phyloP scores from a whole-genome alignment of 2,329 filamentous ascomycete species.

The Tolypocladium album region DNA sequence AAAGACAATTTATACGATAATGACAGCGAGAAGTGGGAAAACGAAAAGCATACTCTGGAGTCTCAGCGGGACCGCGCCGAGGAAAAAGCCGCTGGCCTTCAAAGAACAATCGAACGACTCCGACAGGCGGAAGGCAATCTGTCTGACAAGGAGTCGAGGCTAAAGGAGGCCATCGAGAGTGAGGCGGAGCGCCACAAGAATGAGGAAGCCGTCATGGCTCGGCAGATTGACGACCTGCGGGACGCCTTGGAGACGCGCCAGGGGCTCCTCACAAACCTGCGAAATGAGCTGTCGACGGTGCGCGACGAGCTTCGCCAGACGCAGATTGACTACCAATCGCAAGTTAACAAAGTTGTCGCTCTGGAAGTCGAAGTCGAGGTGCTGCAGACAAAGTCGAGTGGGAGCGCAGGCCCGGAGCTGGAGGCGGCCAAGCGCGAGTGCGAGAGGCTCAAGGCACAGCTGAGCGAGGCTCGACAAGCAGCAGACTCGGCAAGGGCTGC shows the following conservation, averaged over 20 bases:
- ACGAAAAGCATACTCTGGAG: conserved; percentile 50
- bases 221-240: conserved; percentile 66
- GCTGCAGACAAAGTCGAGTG: conserved; percentile 35
- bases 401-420: conserved; percentile 4
- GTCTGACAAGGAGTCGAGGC: conserved; percentile 54
- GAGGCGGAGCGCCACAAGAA: conserved; percentile 61
- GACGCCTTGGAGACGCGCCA: conserved; percentile 59
- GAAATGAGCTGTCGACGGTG: conserved; percentile 53
- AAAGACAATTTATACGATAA: conserved; percentile 61
- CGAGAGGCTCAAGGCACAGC: conserved; percentile 22
- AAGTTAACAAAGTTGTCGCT: conserved; percentile 54
- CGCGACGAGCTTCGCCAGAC: conserved; percentile 62
- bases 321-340: conserved; percentile 49
- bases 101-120: conserved; percentile 60
- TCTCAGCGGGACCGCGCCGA: conserved; percentile 56
- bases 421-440: conserved; percentile 13
- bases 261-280: conserved; percentile 51
- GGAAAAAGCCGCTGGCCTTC: conserved; percentile 55
- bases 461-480: conserved; percentile 19
- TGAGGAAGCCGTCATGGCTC: conserved; percentile 58
- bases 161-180: conserved; percentile 58
- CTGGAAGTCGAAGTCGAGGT: conserved; percentile 71
- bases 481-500: conserved; percentile 16
- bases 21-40: conserved; percentile 64
- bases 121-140: conserved; percentile 57